Conservation (phyloP, 2,329 filamentous ascomycete species). For the Aspergillus tubingensis region DNA sequence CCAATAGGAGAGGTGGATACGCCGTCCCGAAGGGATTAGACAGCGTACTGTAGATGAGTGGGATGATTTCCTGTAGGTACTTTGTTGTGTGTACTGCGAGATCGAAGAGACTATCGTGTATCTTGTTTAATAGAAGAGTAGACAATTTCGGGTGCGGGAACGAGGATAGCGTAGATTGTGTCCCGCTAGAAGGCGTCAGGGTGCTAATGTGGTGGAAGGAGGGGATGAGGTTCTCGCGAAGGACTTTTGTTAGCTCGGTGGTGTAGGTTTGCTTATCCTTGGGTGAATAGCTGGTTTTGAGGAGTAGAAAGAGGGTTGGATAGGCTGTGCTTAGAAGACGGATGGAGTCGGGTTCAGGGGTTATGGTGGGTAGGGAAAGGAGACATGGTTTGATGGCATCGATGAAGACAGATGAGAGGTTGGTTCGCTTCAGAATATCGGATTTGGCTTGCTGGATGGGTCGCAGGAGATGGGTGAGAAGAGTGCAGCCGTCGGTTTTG, state of each 20-base stretch:
- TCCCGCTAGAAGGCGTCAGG: conserved; percentile 41
- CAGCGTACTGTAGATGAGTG: conserved; percentile 66
- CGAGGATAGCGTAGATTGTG: conserved; percentile 44
- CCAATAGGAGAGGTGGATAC: conserved; percentile 55
- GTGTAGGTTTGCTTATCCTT: neutral
- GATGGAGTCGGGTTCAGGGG: conserved; percentile 70
- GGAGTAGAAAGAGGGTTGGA: conserved; percentile 63
- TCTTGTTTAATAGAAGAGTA: conserved; percentile 45
- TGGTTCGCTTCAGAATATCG: conserved; percentile 45
- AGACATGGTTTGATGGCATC: conserved; percentile 62
- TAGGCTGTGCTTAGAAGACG: conserved; percentile 67
- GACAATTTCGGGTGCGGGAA: conserved; percentile 50
- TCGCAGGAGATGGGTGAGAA: conserved; percentile 39
- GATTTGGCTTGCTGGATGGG: conserved; percentile 39
- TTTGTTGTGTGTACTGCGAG: conserved; percentile 42
- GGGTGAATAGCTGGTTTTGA: conserved; percentile 43
- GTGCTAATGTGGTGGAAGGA: conserved; percentile 49
- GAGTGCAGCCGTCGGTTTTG: conserved; percentile 42
- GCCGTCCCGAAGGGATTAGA: conserved; percentile 67
- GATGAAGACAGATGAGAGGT: conserved; percentile 49
- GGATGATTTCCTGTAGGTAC: conserved; percentile 63
- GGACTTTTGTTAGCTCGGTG: conserved; percentile 32
- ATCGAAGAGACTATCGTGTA: conserved; percentile 29
- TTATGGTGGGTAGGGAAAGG: conserved; percentile 75
- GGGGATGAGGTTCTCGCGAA: conserved; percentile 39